Percentiles rank a stretch among this genome's conserved stretches.
Conservation (phyloP, 2,329 filamentous ascomycete genomes). For the Cercospora sp. region DNA sequence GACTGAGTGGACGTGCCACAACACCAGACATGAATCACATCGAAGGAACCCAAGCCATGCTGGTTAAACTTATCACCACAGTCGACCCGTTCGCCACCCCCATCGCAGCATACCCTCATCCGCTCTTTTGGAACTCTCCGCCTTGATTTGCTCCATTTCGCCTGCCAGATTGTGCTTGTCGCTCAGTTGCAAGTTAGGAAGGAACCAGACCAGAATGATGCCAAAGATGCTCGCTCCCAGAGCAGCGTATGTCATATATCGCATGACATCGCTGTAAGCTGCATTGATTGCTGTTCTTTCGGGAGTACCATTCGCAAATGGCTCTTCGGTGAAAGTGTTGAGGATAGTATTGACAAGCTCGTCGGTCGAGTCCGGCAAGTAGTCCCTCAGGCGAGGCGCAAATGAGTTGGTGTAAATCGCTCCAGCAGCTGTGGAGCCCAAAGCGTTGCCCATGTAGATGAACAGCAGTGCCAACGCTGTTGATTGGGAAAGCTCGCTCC, state of each 20-base stretch:
- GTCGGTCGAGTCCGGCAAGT: background rate
- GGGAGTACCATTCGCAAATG: background rate
- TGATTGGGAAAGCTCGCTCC: background rate
- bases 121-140: background rate
- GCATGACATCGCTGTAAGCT: background rate
- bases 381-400: background rate
- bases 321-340: background rate
- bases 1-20: background rate
- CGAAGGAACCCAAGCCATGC: no score
- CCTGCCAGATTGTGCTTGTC: background rate
- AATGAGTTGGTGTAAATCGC: background rate
- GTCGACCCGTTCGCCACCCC: background rate
- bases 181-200: background rate
- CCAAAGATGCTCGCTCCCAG: background rate
- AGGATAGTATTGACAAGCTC: background rate
- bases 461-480: background rate
- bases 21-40: background rate
- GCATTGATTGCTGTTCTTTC: background rate
- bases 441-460: background rate
- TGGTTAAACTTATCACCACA: background rate
- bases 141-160: background rate
- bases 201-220: background rate
- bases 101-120: background rate
- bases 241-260: background rate
- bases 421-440: background rate